These are phyloP conservation scores for Penicillium longicatenatum DNA, from an alignment of 495 filamentous ascomycete species.

Conservation along the genomic window DNA sequence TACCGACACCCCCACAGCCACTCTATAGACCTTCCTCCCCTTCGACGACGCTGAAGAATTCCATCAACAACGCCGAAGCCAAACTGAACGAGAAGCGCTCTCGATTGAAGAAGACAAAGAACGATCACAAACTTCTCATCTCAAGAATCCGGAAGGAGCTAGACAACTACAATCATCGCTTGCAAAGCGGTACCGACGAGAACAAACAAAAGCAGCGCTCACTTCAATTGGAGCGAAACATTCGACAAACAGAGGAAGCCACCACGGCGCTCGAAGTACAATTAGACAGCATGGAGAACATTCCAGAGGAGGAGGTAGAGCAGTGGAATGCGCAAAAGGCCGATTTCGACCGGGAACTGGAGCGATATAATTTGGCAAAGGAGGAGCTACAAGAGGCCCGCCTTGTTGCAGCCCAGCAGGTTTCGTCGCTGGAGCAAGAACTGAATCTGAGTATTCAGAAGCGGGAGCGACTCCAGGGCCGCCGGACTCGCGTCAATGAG, in stretches of 20 bases:
- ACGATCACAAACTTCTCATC: slow-evolving; percentile 74
- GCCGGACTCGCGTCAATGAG: slow-evolving; percentile 73
- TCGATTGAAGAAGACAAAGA: slow-evolving; percentile 72
- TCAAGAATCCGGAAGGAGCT: slow-evolving; percentile 77
- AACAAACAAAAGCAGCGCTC: slow-evolving; percentile 80
- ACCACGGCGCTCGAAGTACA: slow-evolving; percentile 61
- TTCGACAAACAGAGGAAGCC: slow-evolving; percentile 81
- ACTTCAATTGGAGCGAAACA: slow-evolving; percentile 73
- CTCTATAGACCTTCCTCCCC: slow-evolving; percentile 81
- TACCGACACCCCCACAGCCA: slow-evolving; percentile 53
- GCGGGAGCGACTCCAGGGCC: slow-evolving; percentile 73
- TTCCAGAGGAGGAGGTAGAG: slow-evolving; percentile 67
- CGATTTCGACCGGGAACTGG: slow-evolving; percentile 63
- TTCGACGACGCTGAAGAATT: slow-evolving; percentile 83
- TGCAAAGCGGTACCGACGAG: slow-evolving; percentile 75
- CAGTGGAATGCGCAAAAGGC: slow-evolving; percentile 62
- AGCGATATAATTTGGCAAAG: slow-evolving; percentile 60
- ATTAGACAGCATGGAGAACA: slow-evolving; percentile 64
- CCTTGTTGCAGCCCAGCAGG: slow-evolving; percentile 61
- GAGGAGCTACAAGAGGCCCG: slow-evolving; percentile 64
- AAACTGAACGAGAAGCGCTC: slow-evolving; percentile 77
- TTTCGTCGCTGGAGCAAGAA: slow-evolving; percentile 66
- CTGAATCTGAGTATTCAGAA: slow-evolving; percentile 67
- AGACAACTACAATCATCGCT: slow-evolving; percentile 68
- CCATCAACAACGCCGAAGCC: slow-evolving; percentile 75